Percentiles rank a stretch among this genome's conserved stretches.
These are phyloP conservation scores for Isoetes taiwanensis DNA, from an alignment of 75 land plant genomes.

Conservation along the genomic window DNA sequence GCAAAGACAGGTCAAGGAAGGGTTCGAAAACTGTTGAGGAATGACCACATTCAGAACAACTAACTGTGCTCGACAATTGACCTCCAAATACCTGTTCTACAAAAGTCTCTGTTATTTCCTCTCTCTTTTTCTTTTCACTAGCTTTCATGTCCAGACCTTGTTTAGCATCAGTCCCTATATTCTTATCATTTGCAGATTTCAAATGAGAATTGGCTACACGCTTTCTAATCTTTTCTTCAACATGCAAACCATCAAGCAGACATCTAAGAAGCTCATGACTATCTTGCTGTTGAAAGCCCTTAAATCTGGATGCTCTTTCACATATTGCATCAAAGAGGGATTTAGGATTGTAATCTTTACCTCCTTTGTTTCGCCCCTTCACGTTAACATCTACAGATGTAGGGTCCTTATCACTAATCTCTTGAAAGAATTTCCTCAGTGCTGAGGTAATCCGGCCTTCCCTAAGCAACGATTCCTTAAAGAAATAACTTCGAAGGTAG, in stretches of 20 bases:
- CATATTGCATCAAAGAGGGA: constrained; percentile 53
- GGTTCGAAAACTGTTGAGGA: constrained; percentile 71
- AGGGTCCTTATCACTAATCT: constrained; percentile 14
- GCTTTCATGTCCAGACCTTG: constrained; percentile 6
- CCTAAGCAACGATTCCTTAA: constrained; percentile 10
- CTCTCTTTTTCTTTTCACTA: background rate
- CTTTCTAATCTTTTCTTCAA: constrained; percentile 35
- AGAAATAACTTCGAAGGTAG: constrained; percentile 44
- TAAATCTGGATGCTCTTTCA: constrained; percentile 76
- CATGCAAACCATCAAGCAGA: constrained; percentile 59
- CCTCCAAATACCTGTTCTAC: constrained; percentile 79
- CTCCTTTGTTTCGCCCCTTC: constrained; percentile 12
- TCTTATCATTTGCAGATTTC: background rate
- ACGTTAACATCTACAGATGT: no score
- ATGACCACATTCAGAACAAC: constrained; percentile 67
- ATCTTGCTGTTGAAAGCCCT: constrained; percentile 88
- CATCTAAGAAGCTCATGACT: constrained; percentile 84
- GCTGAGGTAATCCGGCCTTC: constrained; percentile 47
- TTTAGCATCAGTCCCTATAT: background rate
- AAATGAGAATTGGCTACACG: background rate
- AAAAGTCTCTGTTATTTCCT: constrained; percentile 21
- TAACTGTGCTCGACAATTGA: constrained; percentile 69
- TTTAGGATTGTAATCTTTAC: constrained; percentile 34
- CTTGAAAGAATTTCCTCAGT: constrained; percentile 47
- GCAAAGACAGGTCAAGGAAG: constrained; percentile 74